A percentile compares a stretch with the other conserved stretches of the same genome.
Evolutionary conservation across 2,329 filamentous ascomycete species (phyloP).

Genomic region (Ilyonectria sp.): DNA sequence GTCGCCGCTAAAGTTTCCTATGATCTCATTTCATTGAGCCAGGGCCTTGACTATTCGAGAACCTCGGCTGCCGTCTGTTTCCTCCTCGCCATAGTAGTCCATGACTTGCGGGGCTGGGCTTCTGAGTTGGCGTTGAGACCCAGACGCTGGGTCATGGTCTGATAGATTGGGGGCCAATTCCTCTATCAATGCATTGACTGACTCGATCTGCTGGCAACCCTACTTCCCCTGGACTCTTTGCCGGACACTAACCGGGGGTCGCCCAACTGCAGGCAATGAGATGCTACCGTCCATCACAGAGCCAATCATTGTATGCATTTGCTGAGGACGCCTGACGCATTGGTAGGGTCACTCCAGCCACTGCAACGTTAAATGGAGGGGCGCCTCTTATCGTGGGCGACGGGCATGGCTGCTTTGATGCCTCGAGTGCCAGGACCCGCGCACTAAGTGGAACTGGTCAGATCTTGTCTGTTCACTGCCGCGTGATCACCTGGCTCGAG

Average conservation of each 20-base stretch:
- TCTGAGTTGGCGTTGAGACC: slow-evolving; percentile 10
- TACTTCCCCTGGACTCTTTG: not conserved
- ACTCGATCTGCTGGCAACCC: not conserved
- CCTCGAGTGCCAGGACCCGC: not conserved
- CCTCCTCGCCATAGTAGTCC: not conserved
- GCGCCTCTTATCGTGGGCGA: slow-evolving; percentile 23
- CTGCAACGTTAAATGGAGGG: slow-evolving; percentile 16
- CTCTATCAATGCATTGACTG: slow-evolving; percentile 11
- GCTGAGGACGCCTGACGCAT: not conserved
- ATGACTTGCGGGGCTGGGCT: slow-evolving; percentile 6
- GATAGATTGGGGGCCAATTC: slow-evolving; percentile 18
- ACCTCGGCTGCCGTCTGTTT: not conserved
- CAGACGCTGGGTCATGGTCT: slow-evolving; percentile 11
- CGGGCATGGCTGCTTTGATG: slow-evolving; percentile 5
- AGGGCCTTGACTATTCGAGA: not conserved
- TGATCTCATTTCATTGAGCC: slow-evolving; percentile 16
- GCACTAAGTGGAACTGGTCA: slow-evolving; percentile 7
- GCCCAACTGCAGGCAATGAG: not conserved
- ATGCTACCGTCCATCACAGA: not conserved
- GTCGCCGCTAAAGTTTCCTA: slow-evolving; percentile 12
- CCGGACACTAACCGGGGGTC: not conserved
- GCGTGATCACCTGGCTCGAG: not conserved
- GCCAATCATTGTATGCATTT: not conserved
- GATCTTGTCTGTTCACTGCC: not conserved
- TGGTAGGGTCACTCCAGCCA: not conserved